phyloP scores from a whole-genome alignment of 148 eudicot species.

The Persicaria tinctoria region DNA sequence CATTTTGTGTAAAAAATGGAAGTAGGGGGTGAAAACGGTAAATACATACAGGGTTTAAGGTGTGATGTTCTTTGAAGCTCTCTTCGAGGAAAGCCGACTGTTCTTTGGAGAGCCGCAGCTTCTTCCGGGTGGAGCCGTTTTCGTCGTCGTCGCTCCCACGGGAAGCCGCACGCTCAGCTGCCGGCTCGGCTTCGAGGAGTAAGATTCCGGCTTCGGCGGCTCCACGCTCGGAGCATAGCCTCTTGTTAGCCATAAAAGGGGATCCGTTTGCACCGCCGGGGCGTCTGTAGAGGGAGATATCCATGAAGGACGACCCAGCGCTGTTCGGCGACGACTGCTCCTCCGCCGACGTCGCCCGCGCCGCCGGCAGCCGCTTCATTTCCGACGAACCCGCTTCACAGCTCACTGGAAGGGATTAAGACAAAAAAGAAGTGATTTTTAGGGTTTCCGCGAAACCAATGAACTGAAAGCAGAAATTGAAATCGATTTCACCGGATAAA shows the following conservation, averaged over 20 bases:
- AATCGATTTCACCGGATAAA: not conserved
- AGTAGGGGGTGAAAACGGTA: not conserved
- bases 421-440: not conserved
- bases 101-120: conserved; percentile 6
- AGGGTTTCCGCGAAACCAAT: not conserved
- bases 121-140: conserved; percentile 11
- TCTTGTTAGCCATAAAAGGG: not conserved
- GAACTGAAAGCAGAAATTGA: not conserved
- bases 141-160: conserved; percentile 12
- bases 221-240: not conserved
- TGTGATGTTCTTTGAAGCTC: conserved; percentile 15
- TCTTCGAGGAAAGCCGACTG: conserved; percentile 14
- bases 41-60: not conserved
- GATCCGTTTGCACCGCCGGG: not conserved
- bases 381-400: conserved; percentile 12
- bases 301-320: conserved; percentile 8
- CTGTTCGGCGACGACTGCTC: conserved; percentile 13
- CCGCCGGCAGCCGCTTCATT: not conserved
- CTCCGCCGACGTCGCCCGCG: conserved; percentile 3
- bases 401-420: not conserved
- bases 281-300: conserved; percentile 8
- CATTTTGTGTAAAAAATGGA: not conserved
- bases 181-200: not conserved
- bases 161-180: not conserved
- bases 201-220: not conserved